Evolutionary conservation across 139 green algal genomes (phyloP).

Genomic region (Chlamydomonas asymmetrica): DNA sequence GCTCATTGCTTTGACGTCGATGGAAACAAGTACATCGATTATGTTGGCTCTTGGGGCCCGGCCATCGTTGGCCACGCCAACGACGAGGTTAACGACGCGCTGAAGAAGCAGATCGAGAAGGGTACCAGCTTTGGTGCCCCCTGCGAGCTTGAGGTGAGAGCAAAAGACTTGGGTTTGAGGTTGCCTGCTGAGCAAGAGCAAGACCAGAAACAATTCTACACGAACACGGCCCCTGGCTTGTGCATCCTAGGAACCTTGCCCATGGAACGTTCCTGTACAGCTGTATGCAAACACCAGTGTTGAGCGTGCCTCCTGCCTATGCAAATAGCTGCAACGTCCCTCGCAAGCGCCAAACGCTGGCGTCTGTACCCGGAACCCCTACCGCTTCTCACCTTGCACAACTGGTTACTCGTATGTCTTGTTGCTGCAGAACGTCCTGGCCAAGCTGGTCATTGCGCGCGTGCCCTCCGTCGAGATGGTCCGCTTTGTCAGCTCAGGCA

Average conservation of each 20-base stretch:
- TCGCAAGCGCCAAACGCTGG: no score
- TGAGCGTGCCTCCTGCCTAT: no score
- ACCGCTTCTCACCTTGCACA: background rate
- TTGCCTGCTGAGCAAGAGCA: no score
- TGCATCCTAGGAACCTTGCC: no score
- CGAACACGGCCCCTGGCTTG: no score
- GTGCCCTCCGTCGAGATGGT: conserved; percentile 99
- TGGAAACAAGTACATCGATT: conserved; percentile 96
- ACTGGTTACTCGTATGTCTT: background rate
- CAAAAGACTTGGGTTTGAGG: no score
- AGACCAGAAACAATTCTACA: no score
- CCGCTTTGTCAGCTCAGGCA: conserved; percentile 95
- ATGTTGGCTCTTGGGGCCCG: conserved; percentile 96
- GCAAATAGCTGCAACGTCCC: no score
- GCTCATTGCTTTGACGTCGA: conserved; percentile 92
- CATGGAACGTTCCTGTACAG: no score
- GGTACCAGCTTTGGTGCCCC: conserved; percentile 97
- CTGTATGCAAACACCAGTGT: no score
- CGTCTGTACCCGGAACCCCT: no score
- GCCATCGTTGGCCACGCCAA: conserved; percentile 93
- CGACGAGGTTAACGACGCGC: conserved; percentile 93
- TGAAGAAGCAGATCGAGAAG: conserved; percentile 93
- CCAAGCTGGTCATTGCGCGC: conserved; percentile 95
- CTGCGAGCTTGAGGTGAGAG: conserved; percentile 89
- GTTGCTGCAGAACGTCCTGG: conserved; percentile 89